These are phyloP conservation scores for Quercus lobata DNA, from an alignment of 331 rosid genomes.

Conservation along the genomic window DNA sequence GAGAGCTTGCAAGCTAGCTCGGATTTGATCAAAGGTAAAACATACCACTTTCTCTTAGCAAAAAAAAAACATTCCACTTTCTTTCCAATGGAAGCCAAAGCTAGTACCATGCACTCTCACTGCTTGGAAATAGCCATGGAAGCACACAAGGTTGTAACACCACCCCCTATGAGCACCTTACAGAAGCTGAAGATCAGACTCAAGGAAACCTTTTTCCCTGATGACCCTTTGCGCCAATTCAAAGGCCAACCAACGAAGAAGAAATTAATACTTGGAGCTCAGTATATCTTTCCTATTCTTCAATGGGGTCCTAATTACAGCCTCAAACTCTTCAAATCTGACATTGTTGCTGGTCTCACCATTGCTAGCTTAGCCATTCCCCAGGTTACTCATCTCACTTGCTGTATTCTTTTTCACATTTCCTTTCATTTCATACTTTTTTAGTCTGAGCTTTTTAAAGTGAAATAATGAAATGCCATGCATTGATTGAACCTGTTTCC, in stretches of 20 bases:
- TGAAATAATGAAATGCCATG: not conserved
- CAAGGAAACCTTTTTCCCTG: conserved; percentile 89
- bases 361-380: conserved; percentile 98
- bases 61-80: not conserved
- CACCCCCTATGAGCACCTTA: conserved; percentile 54
- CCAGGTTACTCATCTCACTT: conserved; percentile 43
- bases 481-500: not conserved
- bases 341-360: conserved; percentile 89
- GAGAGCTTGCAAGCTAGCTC: not conserved
- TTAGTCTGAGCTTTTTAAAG: not conserved
- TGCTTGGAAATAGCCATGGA: conserved; percentile 50
- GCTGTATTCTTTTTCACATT: not conserved
- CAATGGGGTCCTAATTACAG: conserved; percentile 83
- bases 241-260: conserved; percentile 52
- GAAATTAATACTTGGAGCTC: conserved; percentile 58
- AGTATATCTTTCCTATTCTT: conserved; percentile 79
- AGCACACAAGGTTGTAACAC: conserved; percentile 70
- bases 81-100: conserved; percentile 39
- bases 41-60: not conserved
- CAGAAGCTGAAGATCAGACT: conserved; percentile 49
- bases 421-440: not conserved
- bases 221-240: conserved; percentile 94
- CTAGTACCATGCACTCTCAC: conserved; percentile 27
- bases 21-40: conserved; percentile 1
- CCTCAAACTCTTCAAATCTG: conserved; percentile 73